Evolutionary conservation across 164 flowering plant genomes (phyloP).

Genomic region (Pachysandra terminalis): DNA sequence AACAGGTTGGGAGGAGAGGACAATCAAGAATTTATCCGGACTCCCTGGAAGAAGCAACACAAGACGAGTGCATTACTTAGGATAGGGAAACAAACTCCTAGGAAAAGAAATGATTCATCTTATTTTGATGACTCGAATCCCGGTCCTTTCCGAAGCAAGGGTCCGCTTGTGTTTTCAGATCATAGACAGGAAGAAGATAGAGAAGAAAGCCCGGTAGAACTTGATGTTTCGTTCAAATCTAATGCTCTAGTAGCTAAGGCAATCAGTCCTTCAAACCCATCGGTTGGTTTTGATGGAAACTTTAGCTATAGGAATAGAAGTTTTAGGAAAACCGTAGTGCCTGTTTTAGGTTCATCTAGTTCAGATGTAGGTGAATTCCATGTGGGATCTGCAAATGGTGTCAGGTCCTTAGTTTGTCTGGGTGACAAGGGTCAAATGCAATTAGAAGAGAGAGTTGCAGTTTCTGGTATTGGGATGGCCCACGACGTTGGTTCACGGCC

Average conservation of each 20-base stretch:
- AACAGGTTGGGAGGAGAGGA: constrained; percentile 23
- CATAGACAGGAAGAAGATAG: constrained; percentile 29
- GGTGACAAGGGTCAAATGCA: constrained; percentile 12
- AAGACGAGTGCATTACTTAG: constrained; percentile 67
- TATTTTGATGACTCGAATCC: constrained; percentile 18
- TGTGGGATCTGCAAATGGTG: neutral
- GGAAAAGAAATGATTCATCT: constrained; percentile 26
- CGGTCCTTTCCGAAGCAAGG: constrained; percentile 32
- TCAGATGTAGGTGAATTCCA: neutral
- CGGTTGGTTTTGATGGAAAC: constrained; percentile 18
- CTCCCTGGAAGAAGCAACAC: constrained; percentile 36
- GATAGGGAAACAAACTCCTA: constrained; percentile 36
- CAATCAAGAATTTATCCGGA: constrained; percentile 21
- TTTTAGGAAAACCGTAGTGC: constrained; percentile 18
- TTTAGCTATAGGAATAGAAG: constrained; percentile 25
- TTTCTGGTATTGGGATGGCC: constrained; percentile 12
- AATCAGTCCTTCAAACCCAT: constrained; percentile 37
- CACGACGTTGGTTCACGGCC: constrained; percentile 9
- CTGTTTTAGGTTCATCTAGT: constrained; percentile 1
- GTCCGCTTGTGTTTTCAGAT: too few relatives aligned
- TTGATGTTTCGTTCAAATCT: constrained; percentile 79
- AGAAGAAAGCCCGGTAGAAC: constrained; percentile 55
- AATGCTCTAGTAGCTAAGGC: constrained; percentile 73
- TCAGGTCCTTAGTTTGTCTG: neutral
- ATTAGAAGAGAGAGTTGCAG: constrained; percentile 12